Conservation (phyloP, 2,329 filamentous ascomycete species). For the Pyricularia pennisetigena region DNA sequence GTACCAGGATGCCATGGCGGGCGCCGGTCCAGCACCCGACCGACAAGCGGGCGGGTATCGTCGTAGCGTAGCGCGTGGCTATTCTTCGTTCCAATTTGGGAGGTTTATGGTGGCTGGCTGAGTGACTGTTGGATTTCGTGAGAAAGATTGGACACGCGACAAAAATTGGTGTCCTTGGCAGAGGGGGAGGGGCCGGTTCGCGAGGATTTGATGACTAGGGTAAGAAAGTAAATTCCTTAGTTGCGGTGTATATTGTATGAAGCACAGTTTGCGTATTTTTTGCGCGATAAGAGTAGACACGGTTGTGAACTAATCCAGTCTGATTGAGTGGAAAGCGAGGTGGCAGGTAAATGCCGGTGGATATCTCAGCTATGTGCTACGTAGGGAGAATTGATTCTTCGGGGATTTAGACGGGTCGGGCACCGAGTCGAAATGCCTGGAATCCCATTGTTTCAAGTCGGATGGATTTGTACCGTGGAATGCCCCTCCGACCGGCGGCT, state of each 20-base stretch:
- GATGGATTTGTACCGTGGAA: neutral
- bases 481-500: neutral
- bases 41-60: neutral
- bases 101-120: neutral
- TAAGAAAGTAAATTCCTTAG: neutral
- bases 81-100: neutral
- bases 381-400: neutral
- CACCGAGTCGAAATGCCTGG: neutral
- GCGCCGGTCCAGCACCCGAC: neutral
- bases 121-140: neutral
- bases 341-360: neutral
- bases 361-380: neutral
- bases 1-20: constrained; percentile 69
- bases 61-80: neutral
- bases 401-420: neutral
- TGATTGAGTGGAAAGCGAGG: neutral
- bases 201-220: neutral
- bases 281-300: neutral
- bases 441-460: neutral
- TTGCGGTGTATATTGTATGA: neutral
- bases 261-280: neutral
- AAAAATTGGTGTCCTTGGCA: neutral
- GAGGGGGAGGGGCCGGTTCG: neutral
- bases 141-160: neutral
- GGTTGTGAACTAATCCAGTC: neutral